Evolutionary conservation across 805 yeast genomes (phyloP), one percentile per base, ranked within the genome.

Genomic region (Spathaspora hagerdaliae): DNA sequence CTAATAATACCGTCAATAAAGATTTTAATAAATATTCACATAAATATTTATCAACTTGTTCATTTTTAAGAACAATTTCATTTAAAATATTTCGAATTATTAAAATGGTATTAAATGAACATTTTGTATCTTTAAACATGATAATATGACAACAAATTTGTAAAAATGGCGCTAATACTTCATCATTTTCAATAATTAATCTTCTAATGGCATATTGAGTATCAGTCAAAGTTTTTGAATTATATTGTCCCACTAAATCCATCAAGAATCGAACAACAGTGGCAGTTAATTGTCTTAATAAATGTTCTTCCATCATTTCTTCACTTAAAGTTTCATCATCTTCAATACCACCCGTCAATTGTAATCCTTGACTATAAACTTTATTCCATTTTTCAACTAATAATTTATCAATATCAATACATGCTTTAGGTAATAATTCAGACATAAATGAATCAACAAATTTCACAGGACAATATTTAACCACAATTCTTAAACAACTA

Each of bases 231-330:
- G 64, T 69, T 56, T 66, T 71, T 29, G 76, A 68, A 42, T 87
- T 78, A 43, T 79, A 76, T 62, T 91, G 97, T 1, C 96, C 95
- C 31, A 87, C 86, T 41, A 90, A 73, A 60, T 92, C 98, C 64
- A 91, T 87, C 51, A 94, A 65, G 58, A 91, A 74, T 48, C 97
- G 73, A 44, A 85, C 96, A 9, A 88, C 88, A 3, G 95, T 91
- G 1, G 96, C 96, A 0, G 98, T 91, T 35, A 94, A 76, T 61
- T 94, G 98, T 54, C 99, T 75, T 48, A 92, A 70, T 73, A 92
- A 77, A 63, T 92, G 96, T 61, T 94, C 99, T 54, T 92, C 97
- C 87, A 94, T 85, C 95, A 94, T 94, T 60, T 94, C 99, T 54
- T 91, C 97, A n/a, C 94, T 84, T 57, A 92, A 73, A 24, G 89